Conservation (phyloP, 2,329 filamentous ascomycete genomes). For the Blastomyces silverae region DNA sequence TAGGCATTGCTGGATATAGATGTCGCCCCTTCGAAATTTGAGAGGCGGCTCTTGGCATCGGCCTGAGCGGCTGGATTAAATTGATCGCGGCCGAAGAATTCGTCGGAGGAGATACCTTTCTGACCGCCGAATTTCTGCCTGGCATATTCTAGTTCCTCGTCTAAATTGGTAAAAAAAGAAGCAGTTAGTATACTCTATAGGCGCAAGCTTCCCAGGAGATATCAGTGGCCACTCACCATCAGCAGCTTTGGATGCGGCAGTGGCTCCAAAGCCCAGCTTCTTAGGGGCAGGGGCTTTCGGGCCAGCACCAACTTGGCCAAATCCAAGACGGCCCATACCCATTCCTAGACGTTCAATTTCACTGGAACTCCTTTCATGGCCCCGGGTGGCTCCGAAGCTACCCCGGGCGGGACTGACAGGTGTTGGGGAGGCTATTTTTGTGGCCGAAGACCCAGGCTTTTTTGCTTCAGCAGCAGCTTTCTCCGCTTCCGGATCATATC, state of each 20-base stretch:
- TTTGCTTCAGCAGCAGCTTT: slow-evolving; percentile 42
- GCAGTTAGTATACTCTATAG: not conserved
- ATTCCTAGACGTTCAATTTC: slow-evolving; percentile 87
- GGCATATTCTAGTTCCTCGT: slow-evolving; percentile 75
- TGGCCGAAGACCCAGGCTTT: slow-evolving; percentile 44
- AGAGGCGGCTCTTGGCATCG: slow-evolving; percentile 79
- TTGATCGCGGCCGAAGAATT: slow-evolving; percentile 89
- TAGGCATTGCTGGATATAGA: slow-evolving; percentile 95
- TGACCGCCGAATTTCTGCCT: slow-evolving; percentile 83
- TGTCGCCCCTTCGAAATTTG: slow-evolving; percentile 86
- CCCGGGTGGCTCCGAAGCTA: slow-evolving; percentile 55
- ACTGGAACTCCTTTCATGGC: slow-evolving; percentile 53
- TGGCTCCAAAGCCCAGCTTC: slow-evolving; percentile 82
- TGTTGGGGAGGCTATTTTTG: slow-evolving; percentile 65
- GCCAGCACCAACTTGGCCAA: slow-evolving; percentile 73
- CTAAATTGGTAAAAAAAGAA: slow-evolving; percentile 30
- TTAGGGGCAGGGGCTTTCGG: slow-evolving; percentile 57
- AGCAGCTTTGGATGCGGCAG: slow-evolving; percentile 63
- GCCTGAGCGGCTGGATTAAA: slow-evolving; percentile 74
- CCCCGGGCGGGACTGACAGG: slow-evolving; percentile 61
- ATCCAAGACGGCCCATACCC: slow-evolving; percentile 77
- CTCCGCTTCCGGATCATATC: slow-evolving; percentile 90
- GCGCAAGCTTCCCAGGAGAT: not conserved
- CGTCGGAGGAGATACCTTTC: slow-evolving; percentile 95
- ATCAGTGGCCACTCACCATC: slow-evolving; percentile 51